Conservation (phyloP, 1,284 basidiomycete genomes). For the Irpex sp. region DNA sequence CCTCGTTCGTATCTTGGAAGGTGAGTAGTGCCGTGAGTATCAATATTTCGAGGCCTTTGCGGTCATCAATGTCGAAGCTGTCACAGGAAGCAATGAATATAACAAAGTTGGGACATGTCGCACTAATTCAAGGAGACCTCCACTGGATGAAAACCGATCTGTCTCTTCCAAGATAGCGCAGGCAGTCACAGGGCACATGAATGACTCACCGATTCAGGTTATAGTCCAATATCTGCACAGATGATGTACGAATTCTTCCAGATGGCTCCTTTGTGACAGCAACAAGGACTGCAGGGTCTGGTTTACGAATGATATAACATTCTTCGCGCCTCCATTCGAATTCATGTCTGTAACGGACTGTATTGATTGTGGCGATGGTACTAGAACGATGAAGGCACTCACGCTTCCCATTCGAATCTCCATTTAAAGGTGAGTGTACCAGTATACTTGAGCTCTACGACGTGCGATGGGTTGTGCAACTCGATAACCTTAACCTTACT, state of each 20-base stretch:
- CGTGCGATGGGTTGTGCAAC: constrained; percentile 67
- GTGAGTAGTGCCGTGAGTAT: constrained; percentile 73
- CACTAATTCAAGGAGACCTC: no score
- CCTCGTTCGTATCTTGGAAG: constrained; percentile 71
- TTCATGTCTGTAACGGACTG: constrained; percentile 48
- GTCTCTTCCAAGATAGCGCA: no score
- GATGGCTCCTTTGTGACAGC: constrained; percentile 74
- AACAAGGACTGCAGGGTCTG: constrained; percentile 80
- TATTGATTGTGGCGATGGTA: not conserved
- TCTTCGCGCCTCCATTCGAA: constrained; percentile 83
- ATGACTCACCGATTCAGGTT: constrained; percentile 64
- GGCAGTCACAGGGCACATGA: no score
- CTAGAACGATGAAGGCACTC: constrained; percentile 26
- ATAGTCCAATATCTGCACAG: constrained; percentile 84
- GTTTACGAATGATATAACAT: constrained; percentile 78
- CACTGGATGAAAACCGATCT: no score
- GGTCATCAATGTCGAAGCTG: constrained; percentile 79
- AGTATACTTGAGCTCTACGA: constrained; percentile 69
- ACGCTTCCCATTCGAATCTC: constrained; percentile 82
- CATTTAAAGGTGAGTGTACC: constrained; percentile 75
- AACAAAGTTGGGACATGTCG: no score
- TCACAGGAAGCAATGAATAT: not conserved
- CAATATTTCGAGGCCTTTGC: constrained; percentile 80
- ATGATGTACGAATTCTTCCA: constrained; percentile 58
- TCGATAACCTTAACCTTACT: constrained; percentile 74